Base-by-base conservation (phyloP, 768 basidiomycete genomes). In the Auricularia sp. region DNA sequence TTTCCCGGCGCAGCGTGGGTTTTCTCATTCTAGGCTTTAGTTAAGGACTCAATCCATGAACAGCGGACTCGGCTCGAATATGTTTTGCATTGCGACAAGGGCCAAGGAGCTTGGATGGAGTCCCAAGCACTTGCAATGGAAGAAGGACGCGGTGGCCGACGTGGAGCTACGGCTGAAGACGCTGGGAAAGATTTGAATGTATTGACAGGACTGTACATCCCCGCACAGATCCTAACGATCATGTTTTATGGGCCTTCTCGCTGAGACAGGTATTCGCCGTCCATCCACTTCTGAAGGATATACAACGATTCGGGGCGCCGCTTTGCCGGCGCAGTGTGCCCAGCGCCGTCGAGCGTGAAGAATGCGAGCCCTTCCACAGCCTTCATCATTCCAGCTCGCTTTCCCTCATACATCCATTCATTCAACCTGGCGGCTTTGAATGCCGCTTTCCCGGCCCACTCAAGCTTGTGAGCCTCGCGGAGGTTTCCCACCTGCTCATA, bases 321-420 rank as follows among this genome's bases (percentile, higher is more conserved):
- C 64, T 77, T 75, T 58, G 71, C 71, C 1, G 76, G 76, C 3
- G 75, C 75, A 74, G 75, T 74, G 61, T 76, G 75, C 14, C 75
- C 74, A 0, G 74, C 73, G 18, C 69, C 69, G 18, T 70, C 54
- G 24, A 69, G 56, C 4, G 65, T 67, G n/a, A 64, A 62, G 45
- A 65, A 67, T 5, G 73, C 73, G 37, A 78, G 65, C 51, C 73
- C 71, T 3, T 71, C 72, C 33, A 44, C 68, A 71, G 16, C 74
- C 75, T 1, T 74, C 75, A 4, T 70, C 67, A 62, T 74, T 63
- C 62, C 65, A 16, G 35, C 42, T 10, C 44, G 18, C 35, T 39
- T 62, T 3, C 42, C 54, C 13, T 74, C 70, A 21, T 76, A 75
- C 6, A 62, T 67, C 76, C 76, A 78, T 7, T 75, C 72, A n/a